Evolutionary conservation across 129 eudicot species (phyloP).

Genomic region (Rutidosis leptorrhynchoides): DNA sequence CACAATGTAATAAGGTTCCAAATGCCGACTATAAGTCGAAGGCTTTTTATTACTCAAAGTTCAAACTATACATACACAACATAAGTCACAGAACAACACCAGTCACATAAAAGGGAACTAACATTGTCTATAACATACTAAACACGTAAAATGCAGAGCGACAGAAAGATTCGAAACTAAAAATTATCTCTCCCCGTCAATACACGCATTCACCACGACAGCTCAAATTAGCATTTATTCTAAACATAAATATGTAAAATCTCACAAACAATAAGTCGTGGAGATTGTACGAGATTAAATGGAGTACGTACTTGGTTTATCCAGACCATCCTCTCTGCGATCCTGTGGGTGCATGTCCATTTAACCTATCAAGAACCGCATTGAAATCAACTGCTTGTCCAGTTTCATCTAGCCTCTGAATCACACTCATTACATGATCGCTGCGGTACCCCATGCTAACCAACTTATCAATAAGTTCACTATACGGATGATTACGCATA

Average conservation of each 20-base stretch:
- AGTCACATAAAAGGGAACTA: constrained; percentile 11
- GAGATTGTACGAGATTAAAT: constrained; percentile 4
- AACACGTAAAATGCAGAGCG: background rate
- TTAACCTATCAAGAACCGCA: constrained; percentile 82
- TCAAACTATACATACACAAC: constrained; percentile 17
- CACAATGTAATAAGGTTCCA: background rate
- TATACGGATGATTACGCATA: constrained; percentile 63
- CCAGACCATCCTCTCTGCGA: constrained; percentile 82
- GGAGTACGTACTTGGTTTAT: background rate
- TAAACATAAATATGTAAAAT: constrained; percentile 17
- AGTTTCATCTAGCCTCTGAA: constrained; percentile 89
- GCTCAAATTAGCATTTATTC: constrained; percentile 46
- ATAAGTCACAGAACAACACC: constrained; percentile 1
- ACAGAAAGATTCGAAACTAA: constrained; percentile 35
- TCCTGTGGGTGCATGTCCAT: constrained; percentile 60
- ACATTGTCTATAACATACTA: constrained; percentile 16
- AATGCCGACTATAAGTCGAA: background rate
- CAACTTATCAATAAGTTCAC: constrained; percentile 74
- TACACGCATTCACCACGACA: constrained; percentile 33
- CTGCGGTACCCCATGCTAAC: constrained; percentile 88
- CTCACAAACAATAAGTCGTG: constrained; percentile 6
- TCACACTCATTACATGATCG: constrained; percentile 66
- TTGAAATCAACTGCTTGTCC: constrained; percentile 85
- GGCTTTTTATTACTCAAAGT: background rate
- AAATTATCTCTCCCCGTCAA: constrained; percentile 38